Base-by-base conservation (phyloP, 2,329 filamentous ascomycete genomes). In the Bipolaris zeicola region DNA sequence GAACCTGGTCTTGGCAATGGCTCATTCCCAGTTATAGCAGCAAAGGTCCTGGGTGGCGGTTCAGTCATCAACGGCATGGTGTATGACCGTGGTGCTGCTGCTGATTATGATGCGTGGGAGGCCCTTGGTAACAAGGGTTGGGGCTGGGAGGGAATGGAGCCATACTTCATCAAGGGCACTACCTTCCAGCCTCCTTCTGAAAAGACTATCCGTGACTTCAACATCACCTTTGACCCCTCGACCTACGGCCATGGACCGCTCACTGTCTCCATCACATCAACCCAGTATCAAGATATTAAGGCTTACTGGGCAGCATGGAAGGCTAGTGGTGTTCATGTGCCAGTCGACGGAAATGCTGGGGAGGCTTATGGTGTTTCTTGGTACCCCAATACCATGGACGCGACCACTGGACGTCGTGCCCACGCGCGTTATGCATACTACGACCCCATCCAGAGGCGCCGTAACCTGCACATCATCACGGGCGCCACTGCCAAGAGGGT, bases 41-140 rank as follows among this genome's bases (percentile, higher is more conserved):
- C 67, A n/a, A 65, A 67, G 45, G 67, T 70, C 1, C 61, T 71
- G 1, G 68, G 68, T 44, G 68, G 68, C 31, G 68, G 68, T 2
- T 69, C 68, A 6, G 60, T 66, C 7, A 57, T 77, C 49, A 77
- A 77, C 58, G 73, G 73, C 31, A 75, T 78, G 73, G 64, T 70
- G 13, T 77, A 74, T 49, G 69, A 70, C 41, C 64, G 76, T 26
- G 76, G 68, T 11, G 64, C 60, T 28, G 61, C 66, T 22, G 70
- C 61, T 22, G 74, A 76, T 49, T 77, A 76, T 55, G 82, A 87
- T 72, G 79, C 78, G 1, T 88, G 85, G 85, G 81, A 80, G 50
- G 72, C 77, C 38, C 71, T 88, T n/a, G 85, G 85, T 1, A 88
- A 87, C 64, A 58, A 71, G 0, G 85, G 83, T 1, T 88, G 86